Percentiles rank a stretch among this genome's conserved stretches.
These are phyloP conservation scores for Russula griseocarnosa DNA, from an alignment of 768 basidiomycete species.

Conservation along the genomic window DNA sequence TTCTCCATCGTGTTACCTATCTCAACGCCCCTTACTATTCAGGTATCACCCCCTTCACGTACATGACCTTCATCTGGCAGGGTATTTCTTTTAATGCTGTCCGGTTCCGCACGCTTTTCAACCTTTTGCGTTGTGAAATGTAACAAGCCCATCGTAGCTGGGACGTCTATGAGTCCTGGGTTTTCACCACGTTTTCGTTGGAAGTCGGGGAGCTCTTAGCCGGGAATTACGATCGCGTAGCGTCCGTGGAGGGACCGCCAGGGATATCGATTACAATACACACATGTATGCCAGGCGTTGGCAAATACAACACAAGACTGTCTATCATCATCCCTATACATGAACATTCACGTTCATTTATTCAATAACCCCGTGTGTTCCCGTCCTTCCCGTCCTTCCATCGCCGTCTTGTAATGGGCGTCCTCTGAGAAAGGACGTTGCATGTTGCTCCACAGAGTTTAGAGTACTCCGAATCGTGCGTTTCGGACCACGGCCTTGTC, in stretches of 20 bases:
- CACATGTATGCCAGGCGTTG: slow-evolving; percentile 6
- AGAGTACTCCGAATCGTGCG: slow-evolving; percentile 64
- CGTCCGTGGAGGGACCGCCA: not conserved
- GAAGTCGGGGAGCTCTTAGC: not conserved
- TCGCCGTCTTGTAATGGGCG: slow-evolving; percentile 36
- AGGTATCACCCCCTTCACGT: slow-evolving; percentile 82
- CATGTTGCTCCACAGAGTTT: slow-evolving; percentile 66
- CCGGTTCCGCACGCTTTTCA: not conserved
- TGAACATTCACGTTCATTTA: not conserved
- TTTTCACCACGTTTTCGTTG: not conserved
- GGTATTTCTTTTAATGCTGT: not conserved
- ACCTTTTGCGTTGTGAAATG: not conserved
- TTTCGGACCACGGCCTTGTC: slow-evolving; percentile 57
- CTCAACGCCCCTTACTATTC: slow-evolving; percentile 25
- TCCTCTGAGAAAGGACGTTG: slow-evolving; percentile 63
- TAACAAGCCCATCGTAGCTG: not conserved
- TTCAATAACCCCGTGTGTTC: slow-evolving; percentile 23
- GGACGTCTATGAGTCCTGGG: not conserved
- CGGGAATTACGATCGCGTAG: not conserved
- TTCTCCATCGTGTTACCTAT: not conserved
- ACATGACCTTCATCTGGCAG: slow-evolving; percentile 40
- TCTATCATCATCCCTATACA: slow-evolving; percentile 8
- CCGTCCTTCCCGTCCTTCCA: slow-evolving; percentile 24
- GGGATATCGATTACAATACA: slow-evolving; percentile 23
- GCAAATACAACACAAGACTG: slow-evolving; percentile 20